phyloP scores from a whole-genome alignment of 2,329 filamentous ascomycete species.

The Penicillium italicum region DNA sequence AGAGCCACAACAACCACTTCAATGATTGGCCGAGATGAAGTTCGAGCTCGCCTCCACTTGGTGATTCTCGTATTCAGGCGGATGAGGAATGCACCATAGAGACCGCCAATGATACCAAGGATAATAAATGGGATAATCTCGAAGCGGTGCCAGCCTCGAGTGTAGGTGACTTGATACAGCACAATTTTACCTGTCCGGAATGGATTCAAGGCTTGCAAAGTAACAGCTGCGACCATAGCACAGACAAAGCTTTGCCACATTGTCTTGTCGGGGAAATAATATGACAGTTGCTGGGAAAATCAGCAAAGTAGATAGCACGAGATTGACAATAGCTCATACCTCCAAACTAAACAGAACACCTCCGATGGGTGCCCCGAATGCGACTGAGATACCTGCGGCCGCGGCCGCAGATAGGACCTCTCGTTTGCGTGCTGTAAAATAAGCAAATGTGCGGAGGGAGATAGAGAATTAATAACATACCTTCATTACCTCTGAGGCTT shows the following conservation, averaged over 20 bases:
- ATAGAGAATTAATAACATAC: constrained; percentile 43
- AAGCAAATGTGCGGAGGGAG: constrained; percentile 2
- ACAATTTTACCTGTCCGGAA: constrained; percentile 95
- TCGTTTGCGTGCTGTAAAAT: constrained; percentile 71
- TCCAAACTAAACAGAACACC: constrained; percentile 95
- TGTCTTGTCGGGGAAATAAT: constrained; percentile 97
- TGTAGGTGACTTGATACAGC: constrained; percentile 92
- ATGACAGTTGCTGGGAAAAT: constrained; percentile 71
- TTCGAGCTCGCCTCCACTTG: constrained; percentile 68
- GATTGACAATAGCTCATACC: constrained; percentile 39
- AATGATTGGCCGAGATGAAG: constrained; percentile 67
- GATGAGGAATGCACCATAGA: constrained; percentile 94
- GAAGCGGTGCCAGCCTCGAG: constrained; percentile 87
- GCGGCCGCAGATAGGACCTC: constrained; percentile 91
- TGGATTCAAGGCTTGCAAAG: constrained; percentile 86
- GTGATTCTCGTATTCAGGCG: constrained; percentile 87
- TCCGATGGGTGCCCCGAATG: constrained; percentile 89
- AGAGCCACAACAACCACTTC: constrained; percentile 79
- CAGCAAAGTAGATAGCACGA: not conserved
- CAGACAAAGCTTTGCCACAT: constrained; percentile 99
- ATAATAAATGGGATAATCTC: constrained; percentile 85
- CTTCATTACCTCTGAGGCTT: constrained; percentile 81
- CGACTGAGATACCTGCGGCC: constrained; percentile 87
- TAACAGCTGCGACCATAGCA: constrained; percentile 96
- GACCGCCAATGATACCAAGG: constrained; percentile 82